Conservation (phyloP, 495 filamentous ascomycete species). For the Endocarpon pusillum region DNA sequence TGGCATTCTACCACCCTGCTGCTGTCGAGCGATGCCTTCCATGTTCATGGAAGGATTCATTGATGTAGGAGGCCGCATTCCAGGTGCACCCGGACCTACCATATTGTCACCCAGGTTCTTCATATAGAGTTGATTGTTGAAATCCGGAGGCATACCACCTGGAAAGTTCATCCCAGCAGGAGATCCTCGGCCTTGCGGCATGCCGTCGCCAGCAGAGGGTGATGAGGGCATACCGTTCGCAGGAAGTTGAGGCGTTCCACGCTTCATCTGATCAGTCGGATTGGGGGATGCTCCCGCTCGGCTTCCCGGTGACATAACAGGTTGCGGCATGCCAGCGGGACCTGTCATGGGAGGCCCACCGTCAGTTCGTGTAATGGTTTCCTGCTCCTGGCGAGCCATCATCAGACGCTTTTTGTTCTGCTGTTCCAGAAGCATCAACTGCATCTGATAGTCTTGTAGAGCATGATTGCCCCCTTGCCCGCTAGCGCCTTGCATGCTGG, state of each 20-base stretch:
- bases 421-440: slow-evolving; percentile 94
- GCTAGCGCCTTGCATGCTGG: slow-evolving; percentile 34
- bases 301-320: slow-evolving; percentile 66
- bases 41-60: slow-evolving; percentile 41
- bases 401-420: slow-evolving; percentile 95
- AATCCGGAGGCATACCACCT: slow-evolving; percentile 47
- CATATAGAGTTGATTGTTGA: slow-evolving; percentile 45
- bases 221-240: slow-evolving; percentile 58
- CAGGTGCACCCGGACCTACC: slow-evolving; percentile 39
- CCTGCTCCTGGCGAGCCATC: slow-evolving; percentile 95
- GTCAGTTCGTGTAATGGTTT: slow-evolving; percentile 47
- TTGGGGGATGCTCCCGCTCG: slow-evolving; percentile 76
- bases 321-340: slow-evolving; percentile 29
- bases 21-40: slow-evolving; percentile 28
- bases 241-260: slow-evolving; percentile 76
- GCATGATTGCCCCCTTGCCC: slow-evolving; percentile 68
- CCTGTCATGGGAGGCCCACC: slow-evolving; percentile 42
- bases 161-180: slow-evolving; percentile 69
- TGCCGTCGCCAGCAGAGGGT: slow-evolving; percentile 59
- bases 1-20: slow-evolving; percentile 31
- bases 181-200: slow-evolving; percentile 60
- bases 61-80: slow-evolving; percentile 57
- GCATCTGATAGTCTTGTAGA: slow-evolving; percentile 97
- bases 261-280: slow-evolving; percentile 76
- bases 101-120: slow-evolving; percentile 36